Percentiles rank a stretch among this genome's conserved stretches.
Conservation (phyloP, 176 grass and related monocot genomes). For the Olyra latifolia region DNA sequence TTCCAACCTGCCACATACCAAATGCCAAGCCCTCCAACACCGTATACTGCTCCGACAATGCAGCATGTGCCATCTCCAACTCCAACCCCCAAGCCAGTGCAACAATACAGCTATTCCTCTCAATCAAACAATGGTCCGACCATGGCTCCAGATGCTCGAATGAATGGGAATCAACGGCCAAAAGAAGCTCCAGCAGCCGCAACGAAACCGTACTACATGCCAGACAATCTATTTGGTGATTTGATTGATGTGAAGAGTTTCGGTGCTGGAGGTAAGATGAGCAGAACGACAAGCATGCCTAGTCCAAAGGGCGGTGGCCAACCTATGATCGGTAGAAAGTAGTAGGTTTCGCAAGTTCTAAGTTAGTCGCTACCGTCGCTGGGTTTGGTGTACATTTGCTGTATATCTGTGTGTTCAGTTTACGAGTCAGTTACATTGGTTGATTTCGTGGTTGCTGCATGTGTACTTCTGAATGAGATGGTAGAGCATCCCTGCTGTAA, state of each 20-base stretch:
- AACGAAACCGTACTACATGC: slow-evolving; percentile 88
- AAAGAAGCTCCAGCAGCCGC: slow-evolving; percentile 27
- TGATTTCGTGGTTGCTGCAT: slow-evolving; percentile 1
- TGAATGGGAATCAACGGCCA: slow-evolving; percentile 33
- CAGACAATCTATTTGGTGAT: slow-evolving; percentile 89
- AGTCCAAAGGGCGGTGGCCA: slow-evolving; percentile 58
- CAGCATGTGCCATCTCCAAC: slow-evolving; percentile 30
- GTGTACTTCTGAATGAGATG: slow-evolving; percentile 28
- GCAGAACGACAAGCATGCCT: slow-evolving; percentile 42
- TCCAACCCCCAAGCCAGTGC: slow-evolving; percentile 26
- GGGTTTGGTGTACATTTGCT: slow-evolving; percentile 58
- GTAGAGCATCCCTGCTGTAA: slow-evolving; percentile 30
- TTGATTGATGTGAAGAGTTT: slow-evolving; percentile 81
- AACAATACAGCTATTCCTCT: slow-evolving; percentile 52
- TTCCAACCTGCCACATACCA: slow-evolving; percentile 46
- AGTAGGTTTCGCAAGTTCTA: slow-evolving; percentile 39
- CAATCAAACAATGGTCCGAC: slow-evolving; percentile 33
- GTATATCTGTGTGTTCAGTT: slow-evolving; percentile 39
- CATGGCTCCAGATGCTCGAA: slow-evolving; percentile 35
- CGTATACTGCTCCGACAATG: slow-evolving; percentile 31
- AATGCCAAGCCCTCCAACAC: slow-evolving; percentile 21
- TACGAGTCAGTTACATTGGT: slow-evolving; percentile 9
- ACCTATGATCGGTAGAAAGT: slow-evolving; percentile 79
- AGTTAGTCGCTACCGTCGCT: not conserved
- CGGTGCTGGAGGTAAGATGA: slow-evolving; percentile 49